A percentile compares a stretch with the other conserved stretches of the same genome.
Conservation (phyloP, 1,284 basidiomycete genomes). For the Cutaneotrichosporon cyanovorans region DNA sequence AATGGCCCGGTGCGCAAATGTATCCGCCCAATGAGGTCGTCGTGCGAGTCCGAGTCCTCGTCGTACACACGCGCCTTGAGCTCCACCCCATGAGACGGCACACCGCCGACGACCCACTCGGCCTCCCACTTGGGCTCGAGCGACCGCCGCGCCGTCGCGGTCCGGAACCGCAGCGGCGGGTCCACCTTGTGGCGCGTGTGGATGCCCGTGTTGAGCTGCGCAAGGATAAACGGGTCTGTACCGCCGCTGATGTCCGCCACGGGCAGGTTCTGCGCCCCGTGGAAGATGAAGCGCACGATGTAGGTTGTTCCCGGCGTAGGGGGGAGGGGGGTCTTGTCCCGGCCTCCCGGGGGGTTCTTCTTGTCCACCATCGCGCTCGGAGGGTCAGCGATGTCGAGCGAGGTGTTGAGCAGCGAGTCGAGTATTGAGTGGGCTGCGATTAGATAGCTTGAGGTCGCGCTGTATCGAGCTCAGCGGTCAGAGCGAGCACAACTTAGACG, state of each 20-base stretch:
- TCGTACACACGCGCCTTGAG: constrained; percentile 45
- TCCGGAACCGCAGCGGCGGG: constrained; percentile 45
- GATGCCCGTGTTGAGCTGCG: constrained; percentile 21
- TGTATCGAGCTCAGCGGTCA: too few species aligned
- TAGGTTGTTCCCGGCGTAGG: constrained; percentile 32
- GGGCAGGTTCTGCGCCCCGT: constrained; percentile 47
- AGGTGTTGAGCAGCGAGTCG: too few species aligned
- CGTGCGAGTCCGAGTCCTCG: constrained; percentile 48
- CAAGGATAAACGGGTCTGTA: constrained; percentile 48
- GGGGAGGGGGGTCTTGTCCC: constrained; percentile 5
- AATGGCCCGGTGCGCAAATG: constrained; percentile 24
- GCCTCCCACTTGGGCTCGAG: constrained; percentile 47
- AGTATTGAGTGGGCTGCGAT: too few species aligned
- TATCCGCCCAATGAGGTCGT: constrained; percentile 49
- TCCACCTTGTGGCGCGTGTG: constrained; percentile 20
- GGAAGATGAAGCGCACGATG: constrained; percentile 48
- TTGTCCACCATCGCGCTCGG: constrained; percentile 1
- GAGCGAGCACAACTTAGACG: too few species aligned
- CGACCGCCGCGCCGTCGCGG: constrained; percentile 43
- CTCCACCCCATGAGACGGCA: constrained; percentile 41
- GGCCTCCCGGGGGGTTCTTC: constrained; percentile 8
- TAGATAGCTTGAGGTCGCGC: too few species aligned
- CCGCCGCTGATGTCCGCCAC: constrained; percentile 45
- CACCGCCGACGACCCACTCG: constrained; percentile 48
- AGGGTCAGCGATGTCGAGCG: not conserved